phyloP scores from a whole-genome alignment of 495 filamentous ascomycete genomes.

The Penicillium maclennaniae region DNA sequence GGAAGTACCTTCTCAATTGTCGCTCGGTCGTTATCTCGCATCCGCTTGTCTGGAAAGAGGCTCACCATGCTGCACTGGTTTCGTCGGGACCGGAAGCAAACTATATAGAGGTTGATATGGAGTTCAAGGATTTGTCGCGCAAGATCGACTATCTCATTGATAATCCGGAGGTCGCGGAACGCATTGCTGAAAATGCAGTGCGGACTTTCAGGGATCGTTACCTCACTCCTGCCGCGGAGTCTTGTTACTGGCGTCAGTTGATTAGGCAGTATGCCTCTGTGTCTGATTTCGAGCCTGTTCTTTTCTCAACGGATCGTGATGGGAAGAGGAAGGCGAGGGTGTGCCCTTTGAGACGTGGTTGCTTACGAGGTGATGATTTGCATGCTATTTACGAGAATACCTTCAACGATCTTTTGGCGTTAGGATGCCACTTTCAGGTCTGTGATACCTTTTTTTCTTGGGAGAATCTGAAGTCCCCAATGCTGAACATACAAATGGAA shows the following conservation, averaged over 20 bases:
- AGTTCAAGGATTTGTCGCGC: constrained; percentile 51
- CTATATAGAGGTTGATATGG: constrained; percentile 51
- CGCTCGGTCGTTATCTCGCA: constrained; percentile 53
- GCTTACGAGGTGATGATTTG: constrained; percentile 22
- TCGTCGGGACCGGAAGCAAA: constrained; percentile 54
- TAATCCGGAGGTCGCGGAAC: constrained; percentile 46
- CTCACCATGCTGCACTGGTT: constrained; percentile 36
- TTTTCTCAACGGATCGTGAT: constrained; percentile 24
- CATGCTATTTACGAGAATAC: not conserved
- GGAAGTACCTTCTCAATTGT: constrained; percentile 60
- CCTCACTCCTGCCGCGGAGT: constrained; percentile 56
- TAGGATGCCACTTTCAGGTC: not conserved
- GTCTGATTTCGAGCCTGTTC: constrained; percentile 38
- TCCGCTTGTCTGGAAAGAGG: constrained; percentile 37
- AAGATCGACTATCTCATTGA: constrained; percentile 51
- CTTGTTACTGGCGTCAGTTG: constrained; percentile 58
- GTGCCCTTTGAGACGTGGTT: constrained; percentile 41
- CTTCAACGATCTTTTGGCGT: not conserved
- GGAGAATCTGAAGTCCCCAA: not conserved
- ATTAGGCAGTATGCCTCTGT: constrained; percentile 46
- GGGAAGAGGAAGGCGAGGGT: constrained; percentile 31
- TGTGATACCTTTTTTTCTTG: not conserved
- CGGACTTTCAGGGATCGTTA: constrained; percentile 55
- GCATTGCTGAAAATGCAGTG: constrained; percentile 53
- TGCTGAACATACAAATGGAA: not conserved